Conservation (phyloP, 352 stramenopile species). For the Globisporangium canariense region DNA sequence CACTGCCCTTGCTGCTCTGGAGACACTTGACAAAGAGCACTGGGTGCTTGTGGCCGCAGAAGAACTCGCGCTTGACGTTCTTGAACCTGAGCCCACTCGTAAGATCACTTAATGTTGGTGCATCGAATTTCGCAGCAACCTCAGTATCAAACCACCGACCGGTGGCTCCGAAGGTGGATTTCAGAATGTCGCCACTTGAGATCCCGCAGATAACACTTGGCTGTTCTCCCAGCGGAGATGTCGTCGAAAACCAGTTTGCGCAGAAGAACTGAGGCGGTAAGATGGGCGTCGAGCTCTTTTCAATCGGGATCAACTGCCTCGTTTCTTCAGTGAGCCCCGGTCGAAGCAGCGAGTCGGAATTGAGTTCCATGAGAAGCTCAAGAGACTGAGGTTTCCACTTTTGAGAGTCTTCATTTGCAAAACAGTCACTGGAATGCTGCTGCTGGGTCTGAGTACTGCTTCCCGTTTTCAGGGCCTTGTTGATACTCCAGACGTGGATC, state of each 20-base stretch:
- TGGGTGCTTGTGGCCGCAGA: constrained; percentile 28
- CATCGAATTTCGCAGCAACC: constrained; percentile 35
- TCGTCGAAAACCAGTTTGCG: constrained; percentile 24
- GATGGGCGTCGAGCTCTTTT: not conserved
- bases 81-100: constrained; percentile 8
- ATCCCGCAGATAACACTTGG: constrained; percentile 26
- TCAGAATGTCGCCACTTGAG: constrained; percentile 32
- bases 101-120: constrained; percentile 10
- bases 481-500: constrained; percentile 26
- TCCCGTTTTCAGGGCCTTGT: constrained; percentile 10
- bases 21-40: constrained; percentile 38
- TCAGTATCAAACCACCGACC: not conserved
- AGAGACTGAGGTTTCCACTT: constrained; percentile 39
- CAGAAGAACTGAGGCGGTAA: constrained; percentile 10
- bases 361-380: constrained; percentile 24
- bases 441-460: constrained; percentile 15
- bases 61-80: constrained; percentile 33
- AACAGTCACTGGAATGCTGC: constrained; percentile 35
- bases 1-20: constrained; percentile 2
- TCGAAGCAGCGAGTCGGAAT: constrained; percentile 18
- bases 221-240: constrained; percentile 18
- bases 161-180: constrained; percentile 22
- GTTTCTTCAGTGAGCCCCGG: constrained; percentile 21
- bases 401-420: constrained; percentile 16
- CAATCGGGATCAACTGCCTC: constrained; percentile 12